A percentile compares a stretch with the other conserved stretches of the same genome.
These are phyloP conservation scores for Arabidopsis arenosa DNA, from an alignment of 345 rosid species.

Conservation along the genomic window DNA sequence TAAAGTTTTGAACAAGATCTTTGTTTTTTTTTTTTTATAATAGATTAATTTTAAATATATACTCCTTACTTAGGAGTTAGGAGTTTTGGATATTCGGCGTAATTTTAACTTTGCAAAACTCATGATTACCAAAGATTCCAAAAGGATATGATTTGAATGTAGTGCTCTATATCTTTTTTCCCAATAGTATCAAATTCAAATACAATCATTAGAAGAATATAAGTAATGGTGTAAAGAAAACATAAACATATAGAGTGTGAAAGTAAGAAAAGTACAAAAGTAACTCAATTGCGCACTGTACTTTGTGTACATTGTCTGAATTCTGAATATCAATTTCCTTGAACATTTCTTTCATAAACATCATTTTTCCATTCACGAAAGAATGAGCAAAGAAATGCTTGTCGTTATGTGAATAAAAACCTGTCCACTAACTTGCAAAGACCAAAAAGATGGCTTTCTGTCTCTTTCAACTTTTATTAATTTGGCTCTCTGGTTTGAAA, in stretches of 20 bases:
- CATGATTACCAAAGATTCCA: conserved; percentile 20
- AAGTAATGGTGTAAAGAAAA: too few species aligned
- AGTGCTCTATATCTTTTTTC: conserved; percentile 18
- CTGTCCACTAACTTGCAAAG: not conserved
- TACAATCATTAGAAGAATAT: conserved; percentile 21
- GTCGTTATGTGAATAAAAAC: not conserved
- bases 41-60: not conserved
- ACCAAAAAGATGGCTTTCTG: not conserved
- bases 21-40: not conserved
- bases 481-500: not conserved
- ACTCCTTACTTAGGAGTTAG: not conserved
- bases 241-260: not conserved
- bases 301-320: not conserved
- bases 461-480: conserved; percentile 21
- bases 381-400: not conserved
- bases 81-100: not conserved
- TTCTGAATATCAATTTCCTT: not conserved
- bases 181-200: not conserved
- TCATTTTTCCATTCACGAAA: not conserved
- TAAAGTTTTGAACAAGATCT: not conserved
- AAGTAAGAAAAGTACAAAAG: not conserved
- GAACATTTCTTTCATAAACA: not conserved
- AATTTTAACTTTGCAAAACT: not conserved
- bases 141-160: not conserved
- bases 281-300: not conserved